Evolutionary conservation across 2,329 filamentous ascomycete species (phyloP), one percentile per base, ranked within the genome.

Genomic region (Emydomyces testavorans): DNA sequence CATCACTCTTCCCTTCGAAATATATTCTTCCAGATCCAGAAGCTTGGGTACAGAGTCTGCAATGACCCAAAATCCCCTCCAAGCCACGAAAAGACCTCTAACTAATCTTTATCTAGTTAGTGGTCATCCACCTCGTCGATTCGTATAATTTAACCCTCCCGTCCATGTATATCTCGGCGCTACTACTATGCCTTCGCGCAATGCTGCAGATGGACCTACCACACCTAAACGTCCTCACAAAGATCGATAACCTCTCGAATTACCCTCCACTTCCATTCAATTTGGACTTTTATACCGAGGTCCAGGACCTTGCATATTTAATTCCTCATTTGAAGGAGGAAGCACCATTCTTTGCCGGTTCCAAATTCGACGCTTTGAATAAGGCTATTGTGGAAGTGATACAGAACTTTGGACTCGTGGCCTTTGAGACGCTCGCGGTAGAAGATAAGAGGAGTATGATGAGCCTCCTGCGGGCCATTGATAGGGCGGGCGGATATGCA

Each of bases 141-240:
- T 94, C 86, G 4, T 92, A 94, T 63, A 90, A 87, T 63, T 76
- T 96, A 23, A 94, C 89, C 0, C 80, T 93, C 51, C 92, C 92
- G 0, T 95, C 89, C 2, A 78, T 96, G 52, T 98, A 95, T 67
- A 83, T 98, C 51, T 94, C 90, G 56, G 92, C 93, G 58, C 76
- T 98, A 49, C 81, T 98, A 49, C 80, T 98, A 20, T 90, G 88
- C 48, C 79, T 98, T 54, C 83, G 92, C 55, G 89, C 87, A 58
- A 98, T 98, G 90, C 80, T 98, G 46, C 92, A 96, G 68, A 90
- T 98, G 77, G 92, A 96, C 61, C 83, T 96, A 52, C 88, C 92
- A 0, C 87, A 95, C 62, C 74, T 98, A 56, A 98, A 98, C 61
- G 85, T 98, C 53, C 77, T 98, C 21, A 95, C 89, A 50, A 98